A percentile compares a stretch with the other conserved stretches of the same genome.
phyloP scores from a whole-genome alignment of 176 grass and related monocot species.

The Chloris gayana region DNA sequence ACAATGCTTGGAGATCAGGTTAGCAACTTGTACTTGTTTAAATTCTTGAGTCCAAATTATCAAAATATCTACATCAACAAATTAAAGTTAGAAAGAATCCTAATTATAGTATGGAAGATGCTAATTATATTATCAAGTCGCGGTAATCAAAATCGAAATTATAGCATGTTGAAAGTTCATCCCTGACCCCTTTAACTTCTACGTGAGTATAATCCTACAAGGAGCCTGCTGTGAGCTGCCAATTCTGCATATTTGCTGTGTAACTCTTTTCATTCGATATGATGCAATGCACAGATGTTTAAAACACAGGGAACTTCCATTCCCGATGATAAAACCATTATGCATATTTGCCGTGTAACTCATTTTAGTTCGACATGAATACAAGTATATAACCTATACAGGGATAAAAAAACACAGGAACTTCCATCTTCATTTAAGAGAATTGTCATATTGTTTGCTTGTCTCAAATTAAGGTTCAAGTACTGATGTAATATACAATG shows the following conservation, averaged over 20 bases:
- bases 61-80: constrained; percentile 35
- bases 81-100: constrained; percentile 13
- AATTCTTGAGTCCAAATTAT: constrained; percentile 14
- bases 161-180: neutral
- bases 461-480: neutral
- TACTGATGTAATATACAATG: neutral
- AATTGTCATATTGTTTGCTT: neutral
- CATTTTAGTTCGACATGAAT: neutral
- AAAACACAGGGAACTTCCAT: neutral
- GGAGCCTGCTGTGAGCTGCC: neutral
- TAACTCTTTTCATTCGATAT: neutral
- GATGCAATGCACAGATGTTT: neutral
- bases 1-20: neutral
- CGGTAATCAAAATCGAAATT: neutral
- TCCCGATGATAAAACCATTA: neutral
- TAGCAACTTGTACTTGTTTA: constrained; percentile 2
- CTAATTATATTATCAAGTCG: neutral
- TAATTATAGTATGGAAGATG: neutral
- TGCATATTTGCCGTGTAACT: neutral
- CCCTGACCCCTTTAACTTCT: neutral
- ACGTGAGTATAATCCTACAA: neutral
- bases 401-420: neutral
- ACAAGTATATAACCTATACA: neutral
- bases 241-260: neutral
- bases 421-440: neutral